Evolutionary conservation across 805 yeast genomes (phyloP).

Genomic region (Myxozyma sirexii): DNA sequence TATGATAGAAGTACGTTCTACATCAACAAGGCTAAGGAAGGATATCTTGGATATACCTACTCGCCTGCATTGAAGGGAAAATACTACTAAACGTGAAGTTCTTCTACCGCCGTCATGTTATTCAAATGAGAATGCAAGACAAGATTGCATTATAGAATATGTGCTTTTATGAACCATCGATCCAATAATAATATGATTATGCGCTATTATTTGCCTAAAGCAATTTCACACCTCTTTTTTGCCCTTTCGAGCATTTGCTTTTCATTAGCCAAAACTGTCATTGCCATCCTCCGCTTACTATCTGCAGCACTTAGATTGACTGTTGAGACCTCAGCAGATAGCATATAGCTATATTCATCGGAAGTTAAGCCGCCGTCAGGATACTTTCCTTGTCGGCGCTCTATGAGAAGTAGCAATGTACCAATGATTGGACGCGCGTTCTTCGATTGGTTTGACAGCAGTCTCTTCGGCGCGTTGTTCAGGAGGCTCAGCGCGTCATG

Average conservation of each 20-base stretch:
- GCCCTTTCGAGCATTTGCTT: conserved; percentile 29
- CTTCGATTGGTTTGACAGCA: not conserved
- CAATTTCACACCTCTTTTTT: conserved; percentile 10
- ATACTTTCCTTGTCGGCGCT: conserved; percentile 13
- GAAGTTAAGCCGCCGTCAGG: conserved; percentile 16
- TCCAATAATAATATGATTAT: not conserved
- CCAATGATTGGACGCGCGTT: conserved; percentile 1
- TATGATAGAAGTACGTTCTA: conserved; percentile 58
- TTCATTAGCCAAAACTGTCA: conserved; percentile 22
- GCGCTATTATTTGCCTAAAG: conserved; percentile 6
- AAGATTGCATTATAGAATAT: no score
- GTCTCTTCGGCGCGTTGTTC: conserved; percentile 8
- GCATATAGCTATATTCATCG: conserved; percentile 18
- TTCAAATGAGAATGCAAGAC: no score
- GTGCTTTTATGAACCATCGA: no score
- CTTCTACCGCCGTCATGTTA: no score
- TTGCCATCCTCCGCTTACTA: conserved; percentile 5
- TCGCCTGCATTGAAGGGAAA: conserved; percentile 23
- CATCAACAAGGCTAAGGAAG: conserved; percentile 26
- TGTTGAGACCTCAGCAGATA: conserved; percentile 2
- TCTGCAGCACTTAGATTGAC: not conserved
- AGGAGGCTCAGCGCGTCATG: conserved; percentile 8
- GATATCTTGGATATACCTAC: conserved; percentile 26
- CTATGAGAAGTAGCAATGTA: not conserved
- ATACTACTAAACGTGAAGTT: conserved; percentile 13